These are phyloP conservation scores for Fusarium newnesense DNA, from an alignment of 2,329 filamentous ascomycete genomes.

Conservation along the genomic window DNA sequence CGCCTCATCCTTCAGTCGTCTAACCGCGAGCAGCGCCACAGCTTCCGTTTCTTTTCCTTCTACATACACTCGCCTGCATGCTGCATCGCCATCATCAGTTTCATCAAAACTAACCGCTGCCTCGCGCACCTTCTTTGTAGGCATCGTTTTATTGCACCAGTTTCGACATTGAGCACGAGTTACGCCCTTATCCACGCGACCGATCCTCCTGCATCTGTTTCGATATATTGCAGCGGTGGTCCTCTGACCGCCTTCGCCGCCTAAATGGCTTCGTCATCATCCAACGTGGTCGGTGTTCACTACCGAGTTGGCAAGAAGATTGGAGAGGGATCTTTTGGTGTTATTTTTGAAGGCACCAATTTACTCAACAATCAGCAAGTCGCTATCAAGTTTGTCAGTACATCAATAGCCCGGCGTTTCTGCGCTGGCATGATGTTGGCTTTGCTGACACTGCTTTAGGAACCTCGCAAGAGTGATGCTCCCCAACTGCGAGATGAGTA, in stretches of 20 bases:
- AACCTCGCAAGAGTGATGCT: conserved; percentile 98
- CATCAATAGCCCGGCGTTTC: background rate
- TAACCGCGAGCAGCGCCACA: conserved; percentile 39
- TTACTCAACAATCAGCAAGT: conserved; percentile 99
- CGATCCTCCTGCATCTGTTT: conserved; percentile 17
- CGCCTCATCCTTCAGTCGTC: conserved; percentile 37
- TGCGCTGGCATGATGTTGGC: background rate
- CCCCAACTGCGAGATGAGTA: conserved; percentile 98
- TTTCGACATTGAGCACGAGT: conserved; percentile 24
- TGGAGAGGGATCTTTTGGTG: conserved; percentile 97
- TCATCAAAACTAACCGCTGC: conserved; percentile 39
- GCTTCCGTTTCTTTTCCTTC: conserved; percentile 25
- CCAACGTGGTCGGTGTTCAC: conserved; percentile 98
- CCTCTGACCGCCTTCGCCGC: conserved; percentile 39
- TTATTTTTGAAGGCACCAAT: conserved; percentile 99
- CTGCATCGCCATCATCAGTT: conserved; percentile 21
- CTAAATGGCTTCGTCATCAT: conserved; percentile 86
- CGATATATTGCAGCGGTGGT: conserved; percentile 39
- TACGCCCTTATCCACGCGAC: conserved; percentile 17
- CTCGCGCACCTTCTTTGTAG: conserved; percentile 28
- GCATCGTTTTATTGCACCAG: conserved; percentile 38
- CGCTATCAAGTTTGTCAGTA: conserved; percentile 95
- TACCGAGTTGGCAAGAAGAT: conserved; percentile 99
- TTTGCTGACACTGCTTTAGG: conserved; percentile 62
- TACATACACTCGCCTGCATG: conserved; percentile 8